Evolutionary conservation across 176 grass and related monocot species (phyloP), one percentile per base, ranked within the genome.

Genomic region (Oryza glaberrima): DNA sequence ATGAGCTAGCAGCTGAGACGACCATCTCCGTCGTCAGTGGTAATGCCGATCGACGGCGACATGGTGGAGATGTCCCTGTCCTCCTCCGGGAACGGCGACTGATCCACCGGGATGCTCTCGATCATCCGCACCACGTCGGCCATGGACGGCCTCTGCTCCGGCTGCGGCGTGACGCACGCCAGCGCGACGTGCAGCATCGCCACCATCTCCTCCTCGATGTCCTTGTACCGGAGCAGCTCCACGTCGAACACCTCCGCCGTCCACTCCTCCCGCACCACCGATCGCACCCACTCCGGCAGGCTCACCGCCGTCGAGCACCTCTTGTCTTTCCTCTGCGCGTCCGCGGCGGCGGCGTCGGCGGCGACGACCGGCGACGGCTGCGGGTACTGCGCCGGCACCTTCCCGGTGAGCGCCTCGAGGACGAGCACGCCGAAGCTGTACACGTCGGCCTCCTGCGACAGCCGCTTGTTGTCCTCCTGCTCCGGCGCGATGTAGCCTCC

Each of bases 181-280:
- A 95, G 72, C 20, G 85, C 94, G 49, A 95, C 70, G 67, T 95
- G 94, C 79, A 95, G 84, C 90, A 95, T 79, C 3, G 90, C 88
- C 68, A 95, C 88, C 94, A 95, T 95, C 77, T 95, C 94, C 64
- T 95, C 94, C 82, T 95, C 94, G 81, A 93, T 85, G 83, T 90
- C 77, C 77, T 92, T 87, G 86, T 90, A 94, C 67, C 94, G 81
- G 11, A 95, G 81, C 86, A 95, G 85, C 94, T 95, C 94, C 80
- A 82, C 88, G 34, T 95, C 94, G 72, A 95, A 95, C 83, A 95
- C 94, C 86, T 95, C 90, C 6, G 94, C 94, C 7, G 86, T 95
- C 94, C 90, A 95, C 86, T 95, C 91, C 73, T 95, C 94, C 51
- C 88, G 69, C 77, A 95, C 94, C 90, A 95, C 94, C 38, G 90